Conservation (phyloP, 2,329 filamentous ascomycete genomes). For the Venturia carpophila region DNA sequence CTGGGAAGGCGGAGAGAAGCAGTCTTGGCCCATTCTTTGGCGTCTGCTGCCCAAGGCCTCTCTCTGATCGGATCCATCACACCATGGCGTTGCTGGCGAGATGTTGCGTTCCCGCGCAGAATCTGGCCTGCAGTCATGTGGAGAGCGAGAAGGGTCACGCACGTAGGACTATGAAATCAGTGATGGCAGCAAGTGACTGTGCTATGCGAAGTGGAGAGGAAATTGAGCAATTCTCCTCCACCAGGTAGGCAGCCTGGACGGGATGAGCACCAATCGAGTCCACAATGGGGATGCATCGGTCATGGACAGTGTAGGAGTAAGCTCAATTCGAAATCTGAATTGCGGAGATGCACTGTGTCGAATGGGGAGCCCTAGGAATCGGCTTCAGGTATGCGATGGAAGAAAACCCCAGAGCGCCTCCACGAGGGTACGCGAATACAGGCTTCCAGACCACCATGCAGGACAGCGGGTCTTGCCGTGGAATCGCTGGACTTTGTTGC, state of each 20-base stretch:
- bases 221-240: too few relatives aligned
- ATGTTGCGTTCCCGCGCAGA: not conserved
- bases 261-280: not conserved
- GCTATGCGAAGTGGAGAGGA: not conserved
- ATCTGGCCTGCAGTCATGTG: not conserved
- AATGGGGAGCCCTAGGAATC: not conserved
- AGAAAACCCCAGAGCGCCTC: not conserved
- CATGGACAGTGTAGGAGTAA: not conserved
- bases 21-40: not conserved
- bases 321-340: not conserved
- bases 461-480: constrained; percentile 7
- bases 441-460: not conserved
- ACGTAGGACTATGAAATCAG: not conserved
- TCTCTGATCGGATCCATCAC: not conserved
- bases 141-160: not conserved
- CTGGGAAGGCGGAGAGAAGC: not conserved
- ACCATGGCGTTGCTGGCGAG: not conserved
- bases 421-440: not conserved
- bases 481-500: not conserved
- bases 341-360: not conserved
- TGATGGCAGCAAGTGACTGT: not conserved
- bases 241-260: not conserved
- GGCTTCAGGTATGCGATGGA: not conserved
- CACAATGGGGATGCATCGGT: not conserved
- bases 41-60: not conserved